Percentiles rank a stretch among this genome's conserved stretches.
These are phyloP conservation scores for Phytophthora hybrid DNA, from an alignment of 352 stramenopile species.

Conservation along the genomic window DNA sequence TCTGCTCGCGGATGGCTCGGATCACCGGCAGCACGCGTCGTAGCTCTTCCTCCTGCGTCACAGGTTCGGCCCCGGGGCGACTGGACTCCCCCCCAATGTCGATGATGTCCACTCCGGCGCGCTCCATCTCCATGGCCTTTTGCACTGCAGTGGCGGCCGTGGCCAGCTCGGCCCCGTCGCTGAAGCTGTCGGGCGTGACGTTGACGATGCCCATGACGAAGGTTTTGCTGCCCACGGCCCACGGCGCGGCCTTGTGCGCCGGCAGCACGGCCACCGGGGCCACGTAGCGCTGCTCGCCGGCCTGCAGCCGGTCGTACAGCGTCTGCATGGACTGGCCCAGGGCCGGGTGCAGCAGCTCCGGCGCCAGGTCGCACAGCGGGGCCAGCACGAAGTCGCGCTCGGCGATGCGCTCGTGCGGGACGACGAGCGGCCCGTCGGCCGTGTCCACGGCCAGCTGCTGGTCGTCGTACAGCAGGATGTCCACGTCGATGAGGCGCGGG, in stretches of 20 bases:
- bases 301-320: constrained; percentile 64
- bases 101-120: constrained; percentile 94
- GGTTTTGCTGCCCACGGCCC: constrained; percentile 68
- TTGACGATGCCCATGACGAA: constrained; percentile 99
- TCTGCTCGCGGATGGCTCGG: constrained; percentile 78
- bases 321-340: constrained; percentile 76
- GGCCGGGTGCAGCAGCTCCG: constrained; percentile 80
- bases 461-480: constrained; percentile 95
- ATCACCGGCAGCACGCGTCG: constrained; percentile 95
- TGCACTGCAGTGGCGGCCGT: constrained; percentile 72
- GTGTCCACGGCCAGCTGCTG: constrained; percentile 75
- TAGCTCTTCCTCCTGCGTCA: constrained; percentile 93
- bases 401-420: constrained; percentile 95
- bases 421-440: constrained; percentile 76
- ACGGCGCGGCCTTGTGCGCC: constrained; percentile 50
- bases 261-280: constrained; percentile 64
- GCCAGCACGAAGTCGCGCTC: constrained; percentile 98
- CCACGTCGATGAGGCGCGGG: constrained; percentile 95
- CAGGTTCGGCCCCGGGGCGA: constrained; percentile 92
- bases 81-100: constrained; percentile 99
- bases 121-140: constrained; percentile 90
- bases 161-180: constrained; percentile 60
- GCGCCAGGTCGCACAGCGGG: constrained; percentile 94
- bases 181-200: constrained; percentile 99
- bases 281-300: constrained; percentile 36